Percentiles rank a stretch among this genome's conserved stretches.
These are phyloP conservation scores for Oenanthe javanica DNA, from an alignment of 140 eudicot genomes.

Conservation along the genomic window DNA sequence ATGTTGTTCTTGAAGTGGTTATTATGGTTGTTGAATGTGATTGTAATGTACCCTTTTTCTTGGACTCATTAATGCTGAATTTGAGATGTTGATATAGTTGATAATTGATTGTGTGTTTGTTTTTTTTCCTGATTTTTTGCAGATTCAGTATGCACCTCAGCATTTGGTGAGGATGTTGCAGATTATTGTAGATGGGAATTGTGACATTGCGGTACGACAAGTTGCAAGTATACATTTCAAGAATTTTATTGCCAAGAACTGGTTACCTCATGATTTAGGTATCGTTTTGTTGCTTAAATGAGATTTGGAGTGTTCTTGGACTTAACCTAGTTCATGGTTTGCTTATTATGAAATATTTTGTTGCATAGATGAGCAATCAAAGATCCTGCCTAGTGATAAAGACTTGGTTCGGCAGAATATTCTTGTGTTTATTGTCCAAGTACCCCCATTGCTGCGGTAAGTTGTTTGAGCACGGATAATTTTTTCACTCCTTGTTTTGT, in stretches of 20 bases:
- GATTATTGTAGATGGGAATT: slow-evolving; percentile 66
- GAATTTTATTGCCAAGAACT: slow-evolving; percentile 72
- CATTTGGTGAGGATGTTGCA: slow-evolving; percentile 79
- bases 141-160: slow-evolving; percentile 76
- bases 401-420: slow-evolving; percentile 74
- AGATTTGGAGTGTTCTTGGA: slow-evolving; percentile 1
- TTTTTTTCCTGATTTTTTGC: neutral
- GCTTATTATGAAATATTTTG: neutral
- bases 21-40: neutral
- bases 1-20: neutral
- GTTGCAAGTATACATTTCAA: slow-evolving; percentile 88
- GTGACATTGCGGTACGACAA: slow-evolving; percentile 69
- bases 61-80: neutral
- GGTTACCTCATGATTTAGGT: slow-evolving; percentile 77
- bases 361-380: slow-evolving; percentile 56
- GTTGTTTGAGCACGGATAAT: neutral
- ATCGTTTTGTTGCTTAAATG: neutral
- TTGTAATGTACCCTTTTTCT: neutral
- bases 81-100: neutral
- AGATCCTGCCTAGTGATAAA: slow-evolving; percentile 61
- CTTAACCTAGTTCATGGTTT: neutral
- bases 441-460: slow-evolving; percentile 77
- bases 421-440: slow-evolving; percentile 60
- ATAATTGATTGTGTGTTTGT: neutral
- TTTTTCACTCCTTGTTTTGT: neutral